A percentile compares a stretch with the other conserved stretches of the same genome.
phyloP scores from a whole-genome alignment of 768 basidiomycete species.

The Megacollybia marginata region DNA sequence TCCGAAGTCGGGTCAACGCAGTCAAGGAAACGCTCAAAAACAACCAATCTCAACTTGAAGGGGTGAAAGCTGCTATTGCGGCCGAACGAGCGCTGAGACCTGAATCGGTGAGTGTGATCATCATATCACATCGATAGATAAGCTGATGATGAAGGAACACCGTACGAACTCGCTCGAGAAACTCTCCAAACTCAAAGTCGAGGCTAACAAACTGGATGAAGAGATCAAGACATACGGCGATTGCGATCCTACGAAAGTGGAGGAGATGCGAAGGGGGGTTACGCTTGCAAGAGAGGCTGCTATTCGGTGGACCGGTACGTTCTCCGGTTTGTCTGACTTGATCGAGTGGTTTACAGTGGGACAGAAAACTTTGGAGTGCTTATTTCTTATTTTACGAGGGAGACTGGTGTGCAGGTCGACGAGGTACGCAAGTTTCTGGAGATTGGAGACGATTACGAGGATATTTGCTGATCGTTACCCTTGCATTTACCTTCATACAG shows the following conservation, averaged over 20 bases:
- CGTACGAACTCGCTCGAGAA: constrained; percentile 47
- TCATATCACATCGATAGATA: constrained; percentile 1
- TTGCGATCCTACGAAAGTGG: constrained; percentile 77
- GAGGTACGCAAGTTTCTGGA: constrained; percentile 64
- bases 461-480: constrained; percentile 35
- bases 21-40: constrained; percentile 38
- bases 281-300: constrained; percentile 79
- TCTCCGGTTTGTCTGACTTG: neutral
- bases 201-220: constrained; percentile 43
- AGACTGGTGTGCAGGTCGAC: constrained; percentile 46
- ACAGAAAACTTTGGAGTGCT: constrained; percentile 68
- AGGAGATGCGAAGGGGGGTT: constrained; percentile 66
- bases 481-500: too few relatives aligned
- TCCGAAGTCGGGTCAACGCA: constrained; percentile 46
- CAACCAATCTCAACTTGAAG: constrained; percentile 39
- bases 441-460: constrained; percentile 71
- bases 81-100: constrained; percentile 46
- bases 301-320: constrained; percentile 79
- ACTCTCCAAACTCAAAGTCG: constrained; percentile 40
- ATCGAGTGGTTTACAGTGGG: neutral
- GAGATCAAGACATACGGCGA: constrained; percentile 77
- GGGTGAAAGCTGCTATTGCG: constrained; percentile 39
- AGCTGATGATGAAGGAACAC: constrained; percentile 34
- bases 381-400: constrained; percentile 57
- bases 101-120: constrained; percentile 40